These are phyloP conservation scores for Fagopyrum homotropicum DNA, from an alignment of 148 eudicot species.

Conservation along the genomic window DNA sequence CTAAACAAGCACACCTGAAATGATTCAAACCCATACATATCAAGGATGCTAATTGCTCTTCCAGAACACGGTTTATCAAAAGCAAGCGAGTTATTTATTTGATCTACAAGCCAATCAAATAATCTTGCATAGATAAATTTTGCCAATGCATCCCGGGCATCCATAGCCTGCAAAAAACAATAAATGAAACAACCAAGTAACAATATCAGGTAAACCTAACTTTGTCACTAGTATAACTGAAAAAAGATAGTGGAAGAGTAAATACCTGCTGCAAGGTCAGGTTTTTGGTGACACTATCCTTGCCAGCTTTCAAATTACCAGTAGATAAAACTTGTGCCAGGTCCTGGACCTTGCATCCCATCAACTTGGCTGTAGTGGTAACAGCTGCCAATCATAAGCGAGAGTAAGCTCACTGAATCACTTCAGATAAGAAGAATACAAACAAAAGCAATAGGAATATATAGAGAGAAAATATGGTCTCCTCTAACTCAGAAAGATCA, in stretches of 20 bases:
- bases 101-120: conserved; percentile 83
- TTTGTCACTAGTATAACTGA: not conserved
- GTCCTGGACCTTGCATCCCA: conserved; percentile 65
- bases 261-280: conserved; percentile 75
- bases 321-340: conserved; percentile 63
- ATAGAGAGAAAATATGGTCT: not conserved
- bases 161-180: conserved; percentile 51
- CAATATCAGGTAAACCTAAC: not conserved
- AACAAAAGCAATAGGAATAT: not conserved
- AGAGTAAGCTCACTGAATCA: not conserved
- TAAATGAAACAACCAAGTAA: not conserved
- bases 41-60: conserved; percentile 82
- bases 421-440: not conserved
- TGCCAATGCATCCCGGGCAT: conserved; percentile 85
- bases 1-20: conserved; percentile 46
- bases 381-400: conserved; percentile 51
- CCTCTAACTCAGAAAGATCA: not conserved
- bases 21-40: conserved; percentile 96
- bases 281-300: conserved; percentile 60
- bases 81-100: conserved; percentile 61
- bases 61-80: conserved; percentile 51
- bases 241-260: conserved; percentile 1
- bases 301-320: conserved; percentile 60
- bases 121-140: conserved; percentile 77
- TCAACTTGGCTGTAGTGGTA: conserved; percentile 54